Evolutionary conservation across 805 yeast genomes (phyloP).

Genomic region (Myxozyma kluyveri): DNA sequence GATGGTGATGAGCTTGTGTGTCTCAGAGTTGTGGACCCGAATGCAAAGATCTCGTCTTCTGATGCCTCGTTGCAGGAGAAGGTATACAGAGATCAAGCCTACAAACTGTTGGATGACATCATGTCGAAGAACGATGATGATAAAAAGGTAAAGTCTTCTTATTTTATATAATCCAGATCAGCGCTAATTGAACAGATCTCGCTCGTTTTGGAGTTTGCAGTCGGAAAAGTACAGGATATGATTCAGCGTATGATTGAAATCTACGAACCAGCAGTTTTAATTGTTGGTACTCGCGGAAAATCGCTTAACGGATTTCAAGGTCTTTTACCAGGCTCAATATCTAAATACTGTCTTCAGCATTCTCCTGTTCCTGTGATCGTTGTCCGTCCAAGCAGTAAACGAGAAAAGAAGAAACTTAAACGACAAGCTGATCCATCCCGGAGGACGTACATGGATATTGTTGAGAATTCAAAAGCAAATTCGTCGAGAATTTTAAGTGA

Average conservation of each 20-base stretch:
- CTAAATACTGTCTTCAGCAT: conserved; percentile 49
- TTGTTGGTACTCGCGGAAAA: conserved; percentile 48
- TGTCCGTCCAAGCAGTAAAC: conserved; percentile 43
- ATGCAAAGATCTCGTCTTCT: conserved; percentile 29
- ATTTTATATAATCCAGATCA: neutral
- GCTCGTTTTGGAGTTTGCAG: conserved; percentile 45
- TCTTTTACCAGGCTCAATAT: conserved; percentile 47
- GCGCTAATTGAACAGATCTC: conserved; percentile 35
- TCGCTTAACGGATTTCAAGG: conserved; percentile 44
- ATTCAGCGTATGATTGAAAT: conserved; percentile 44
- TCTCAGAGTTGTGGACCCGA: conserved; percentile 44
- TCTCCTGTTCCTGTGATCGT: conserved; percentile 49
- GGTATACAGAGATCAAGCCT: conserved; percentile 41
- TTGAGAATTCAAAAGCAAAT: conserved; percentile 28
- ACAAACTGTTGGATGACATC: conserved; percentile 38
- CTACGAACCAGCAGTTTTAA: conserved; percentile 47
- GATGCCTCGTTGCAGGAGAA: conserved; percentile 26
- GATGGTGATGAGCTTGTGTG: conserved; percentile 51
- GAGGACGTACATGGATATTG: conserved; percentile 32
- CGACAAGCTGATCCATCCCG: conserved; percentile 38
- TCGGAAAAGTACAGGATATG: conserved; percentile 46
- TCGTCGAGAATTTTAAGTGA: too few species aligned
- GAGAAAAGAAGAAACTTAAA: conserved; percentile 36
- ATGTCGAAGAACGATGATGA: conserved; percentile 39
- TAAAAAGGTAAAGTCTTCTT: conserved; percentile 34